phyloP scores from a whole-genome alignment of 805 yeast genomes.

The Candida sakaeoensis region DNA sequence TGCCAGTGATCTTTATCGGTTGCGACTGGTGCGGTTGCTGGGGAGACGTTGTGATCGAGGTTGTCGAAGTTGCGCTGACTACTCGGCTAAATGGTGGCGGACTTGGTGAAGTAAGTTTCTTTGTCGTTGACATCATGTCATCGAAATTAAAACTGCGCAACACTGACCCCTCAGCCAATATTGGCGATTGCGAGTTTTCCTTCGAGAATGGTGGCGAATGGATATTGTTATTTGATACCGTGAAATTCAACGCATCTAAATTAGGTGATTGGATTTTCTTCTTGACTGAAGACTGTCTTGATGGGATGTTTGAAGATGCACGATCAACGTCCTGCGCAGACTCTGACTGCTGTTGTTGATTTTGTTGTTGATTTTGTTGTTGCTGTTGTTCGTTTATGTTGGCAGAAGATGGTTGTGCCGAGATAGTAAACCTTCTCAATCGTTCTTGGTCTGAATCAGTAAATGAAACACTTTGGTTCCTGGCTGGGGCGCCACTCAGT shows the following conservation, averaged over 20 bases:
- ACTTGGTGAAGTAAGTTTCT: slow-evolving; percentile 8
- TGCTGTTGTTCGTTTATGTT: slow-evolving; percentile 15
- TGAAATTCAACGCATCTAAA: slow-evolving; percentile 8
- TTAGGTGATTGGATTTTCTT: slow-evolving; percentile 5
- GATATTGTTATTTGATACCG: background rate
- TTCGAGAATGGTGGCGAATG: background rate
- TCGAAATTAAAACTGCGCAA: slow-evolving; percentile 8
- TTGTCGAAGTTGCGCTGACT: slow-evolving; percentile 2
- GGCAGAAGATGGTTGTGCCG: slow-evolving; percentile 40
- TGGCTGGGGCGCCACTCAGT: slow-evolving; percentile 2
- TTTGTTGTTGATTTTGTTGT: too few species aligned
- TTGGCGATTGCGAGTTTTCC: slow-evolving; percentile 7
- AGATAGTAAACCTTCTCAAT: slow-evolving; percentile 38
- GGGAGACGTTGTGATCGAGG: slow-evolving; percentile 5
- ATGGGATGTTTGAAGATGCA: slow-evolving; percentile 5
- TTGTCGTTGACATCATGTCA: background rate
- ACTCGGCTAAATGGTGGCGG: slow-evolving; percentile 9
- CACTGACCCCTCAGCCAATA: slow-evolving; percentile 6
- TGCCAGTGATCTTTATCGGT: slow-evolving; percentile 15
- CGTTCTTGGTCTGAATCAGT: slow-evolving; percentile 36
- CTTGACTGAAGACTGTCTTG: slow-evolving; percentile 9
- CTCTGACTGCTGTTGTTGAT: background rate
- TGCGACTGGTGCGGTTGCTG: slow-evolving; percentile 7
- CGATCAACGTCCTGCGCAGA: too few species aligned
- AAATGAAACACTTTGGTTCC: slow-evolving; percentile 28